phyloP scores from a whole-genome alignment of 129 eudicot species.

The Ambrosia trifida region DNA sequence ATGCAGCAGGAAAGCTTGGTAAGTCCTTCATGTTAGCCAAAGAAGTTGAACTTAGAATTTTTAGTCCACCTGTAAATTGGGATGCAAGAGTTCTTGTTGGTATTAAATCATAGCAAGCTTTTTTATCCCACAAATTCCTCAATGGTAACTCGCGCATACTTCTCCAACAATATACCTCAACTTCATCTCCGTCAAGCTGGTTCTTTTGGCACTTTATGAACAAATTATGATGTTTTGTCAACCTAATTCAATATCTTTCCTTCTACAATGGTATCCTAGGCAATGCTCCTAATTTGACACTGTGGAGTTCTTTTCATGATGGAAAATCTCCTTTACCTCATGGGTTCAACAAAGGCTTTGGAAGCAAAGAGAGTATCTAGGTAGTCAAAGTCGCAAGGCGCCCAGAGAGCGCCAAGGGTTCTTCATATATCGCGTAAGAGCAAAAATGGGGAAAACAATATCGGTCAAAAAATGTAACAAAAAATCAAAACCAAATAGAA shows the following conservation, averaged over 20 bases:
- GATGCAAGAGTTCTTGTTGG: not conserved
- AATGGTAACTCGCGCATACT: not conserved
- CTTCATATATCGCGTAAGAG: not conserved
- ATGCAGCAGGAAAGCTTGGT: not conserved
- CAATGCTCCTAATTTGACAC: not conserved
- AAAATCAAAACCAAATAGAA: not conserved
- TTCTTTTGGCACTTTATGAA: not conserved
- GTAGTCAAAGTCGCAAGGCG: not conserved
- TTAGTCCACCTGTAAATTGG: not conserved
- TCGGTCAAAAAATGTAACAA: not conserved
- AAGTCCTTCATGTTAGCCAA: slow-evolving; percentile 5
- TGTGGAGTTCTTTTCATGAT: not conserved
- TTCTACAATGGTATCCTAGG: slow-evolving; percentile 1
- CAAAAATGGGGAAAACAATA: too few relatives aligned
- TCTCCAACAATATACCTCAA: slow-evolving; percentile 7
- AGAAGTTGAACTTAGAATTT: not conserved
- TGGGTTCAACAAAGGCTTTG: not conserved
- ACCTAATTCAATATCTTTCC: not conserved
- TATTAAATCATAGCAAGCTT: not conserved
- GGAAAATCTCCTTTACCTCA: not conserved
- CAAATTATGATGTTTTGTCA: not conserved
- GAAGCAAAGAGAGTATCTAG: not conserved
- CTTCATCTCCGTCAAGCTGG: not conserved
- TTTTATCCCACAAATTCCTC: not conserved
- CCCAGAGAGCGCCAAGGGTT: not conserved